Conservation (phyloP, 306 rosid species). For the Luffa aegyptiaca region DNA sequence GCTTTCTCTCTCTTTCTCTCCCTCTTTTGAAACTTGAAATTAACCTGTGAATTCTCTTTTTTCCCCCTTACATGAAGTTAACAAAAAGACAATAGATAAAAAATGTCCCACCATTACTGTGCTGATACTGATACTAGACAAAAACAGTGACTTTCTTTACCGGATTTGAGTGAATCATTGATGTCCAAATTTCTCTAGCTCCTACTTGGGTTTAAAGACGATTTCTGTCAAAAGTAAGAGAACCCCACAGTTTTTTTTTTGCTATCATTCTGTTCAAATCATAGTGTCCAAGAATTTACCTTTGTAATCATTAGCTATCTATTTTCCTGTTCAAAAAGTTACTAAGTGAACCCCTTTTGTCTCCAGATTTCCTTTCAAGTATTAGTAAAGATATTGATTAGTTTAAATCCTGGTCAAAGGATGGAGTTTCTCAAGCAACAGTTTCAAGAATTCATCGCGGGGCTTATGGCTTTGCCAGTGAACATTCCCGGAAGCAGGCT, state of each 20-base stretch:
- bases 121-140: not conserved
- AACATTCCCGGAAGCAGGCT: conserved; percentile 84
- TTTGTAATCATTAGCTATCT: conserved; percentile 18
- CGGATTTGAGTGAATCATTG: conserved; percentile 22
- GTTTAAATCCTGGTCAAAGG: conserved; percentile 67
- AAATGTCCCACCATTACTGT: not conserved
- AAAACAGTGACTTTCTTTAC: conserved; percentile 7
- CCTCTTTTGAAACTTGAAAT: not conserved
- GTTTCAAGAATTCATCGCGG: conserved; percentile 81
- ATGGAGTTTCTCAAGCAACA: conserved; percentile 70
- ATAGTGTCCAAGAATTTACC: conserved; percentile 37
- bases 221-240: conserved; percentile 22
- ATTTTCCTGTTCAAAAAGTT: conserved; percentile 29
- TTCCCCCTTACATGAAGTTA: not conserved
- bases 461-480: conserved; percentile 84
- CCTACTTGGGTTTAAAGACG: conserved; percentile 35
- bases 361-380: conserved; percentile 84
- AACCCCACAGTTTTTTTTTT: conserved; percentile 22
- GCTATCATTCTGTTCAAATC: conserved; percentile 37
- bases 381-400: conserved; percentile 76
- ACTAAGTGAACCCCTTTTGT: conserved; percentile 24
- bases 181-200: conserved; percentile 27
- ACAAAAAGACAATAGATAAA: not conserved
- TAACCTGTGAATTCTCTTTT: not conserved
- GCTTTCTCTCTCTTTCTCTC: conserved; percentile 22